Evolutionary conservation across 129 eudicot genomes (phyloP).

Genomic region (Flaveria trinervia): DNA sequence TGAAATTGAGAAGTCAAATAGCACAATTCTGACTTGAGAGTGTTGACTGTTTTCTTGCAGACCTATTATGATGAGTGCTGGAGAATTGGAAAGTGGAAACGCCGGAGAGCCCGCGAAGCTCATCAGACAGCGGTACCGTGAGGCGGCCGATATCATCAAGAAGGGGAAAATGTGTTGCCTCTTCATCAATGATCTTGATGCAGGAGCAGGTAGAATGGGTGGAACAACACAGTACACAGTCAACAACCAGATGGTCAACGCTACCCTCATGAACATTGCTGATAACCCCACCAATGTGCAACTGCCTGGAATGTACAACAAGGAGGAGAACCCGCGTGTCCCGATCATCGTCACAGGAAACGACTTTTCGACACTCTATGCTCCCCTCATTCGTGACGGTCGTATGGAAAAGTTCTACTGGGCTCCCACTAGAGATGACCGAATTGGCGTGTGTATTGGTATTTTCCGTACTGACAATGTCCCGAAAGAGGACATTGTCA

Average conservation of each 20-base stretch:
- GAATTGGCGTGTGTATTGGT: conserved; percentile 86
- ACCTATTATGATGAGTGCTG: conserved; percentile 99
- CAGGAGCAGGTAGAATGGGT: conserved; percentile 97
- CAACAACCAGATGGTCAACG: conserved; percentile 99
- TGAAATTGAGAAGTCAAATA: no score
- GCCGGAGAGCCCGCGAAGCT: conserved; percentile 98
- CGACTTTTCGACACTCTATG: conserved; percentile 91
- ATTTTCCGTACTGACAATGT: conserved; percentile 72
- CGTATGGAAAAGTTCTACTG: conserved; percentile 99
- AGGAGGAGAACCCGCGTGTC: conserved; percentile 89
- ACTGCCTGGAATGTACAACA: conserved; percentile 99
- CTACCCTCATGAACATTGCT: conserved; percentile 99
- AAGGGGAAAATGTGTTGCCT: conserved; percentile 94
- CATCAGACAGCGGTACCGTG: conserved; percentile 93
- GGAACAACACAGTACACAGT: conserved; percentile 99
- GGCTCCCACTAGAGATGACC: conserved; percentile 99
- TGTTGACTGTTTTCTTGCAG: conserved; percentile 23
- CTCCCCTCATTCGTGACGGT: conserved; percentile 98
- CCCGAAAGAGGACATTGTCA: conserved; percentile 45
- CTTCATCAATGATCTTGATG: conserved; percentile 98
- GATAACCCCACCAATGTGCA: conserved; percentile 97
- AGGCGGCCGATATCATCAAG: conserved; percentile 85
- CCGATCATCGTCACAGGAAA: conserved; percentile 95
- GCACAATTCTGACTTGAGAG: no score
- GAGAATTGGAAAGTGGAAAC: conserved; percentile 96